A percentile compares a stretch with the other conserved stretches of the same genome.
These are phyloP conservation scores for Huntiella bhutanensis DNA, from an alignment of 2,329 filamentous ascomycete genomes.

Conservation along the genomic window DNA sequence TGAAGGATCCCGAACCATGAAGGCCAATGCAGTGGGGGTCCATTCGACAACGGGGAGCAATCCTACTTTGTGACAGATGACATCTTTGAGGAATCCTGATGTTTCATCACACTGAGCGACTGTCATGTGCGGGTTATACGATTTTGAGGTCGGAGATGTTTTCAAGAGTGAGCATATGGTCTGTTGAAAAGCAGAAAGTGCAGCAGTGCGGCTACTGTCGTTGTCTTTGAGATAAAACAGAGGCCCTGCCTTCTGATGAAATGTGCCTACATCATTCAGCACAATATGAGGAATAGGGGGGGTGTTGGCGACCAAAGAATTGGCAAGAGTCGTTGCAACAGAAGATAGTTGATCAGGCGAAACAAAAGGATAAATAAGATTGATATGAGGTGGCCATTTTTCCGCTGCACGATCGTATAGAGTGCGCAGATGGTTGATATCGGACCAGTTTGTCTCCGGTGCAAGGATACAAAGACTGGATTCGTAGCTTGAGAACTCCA, in stretches of 20 bases:
- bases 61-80: constrained; percentile 32
- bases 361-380: constrained; percentile 48
- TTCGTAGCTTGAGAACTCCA: neutral
- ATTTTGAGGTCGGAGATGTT: too few species aligned
- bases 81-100: constrained; percentile 25
- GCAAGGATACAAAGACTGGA: neutral
- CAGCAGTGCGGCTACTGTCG: constrained; percentile 7
- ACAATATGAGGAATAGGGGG: constrained; percentile 14
- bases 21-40: constrained; percentile 26
- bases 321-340: constrained; percentile 19
- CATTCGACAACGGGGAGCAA: constrained; percentile 30
- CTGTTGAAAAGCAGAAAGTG: neutral
- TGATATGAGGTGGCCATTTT: constrained; percentile 49
- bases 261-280: constrained; percentile 26
- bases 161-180: too few species aligned
- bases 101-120: constrained; percentile 4
- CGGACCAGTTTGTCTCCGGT: neutral
- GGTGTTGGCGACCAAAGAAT: neutral
- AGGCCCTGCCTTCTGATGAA: constrained; percentile 28
- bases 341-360: constrained; percentile 24
- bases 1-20: constrained; percentile 30
- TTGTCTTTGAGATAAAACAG: constrained; percentile 29
- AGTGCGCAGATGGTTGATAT: constrained; percentile 34
- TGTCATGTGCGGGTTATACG: neutral
- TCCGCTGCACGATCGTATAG: constrained; percentile 42